Evolutionary conservation across 495 filamentous ascomycete species (phyloP), one percentile per base, ranked within the genome.

Genomic region (Podospora didyma): DNA sequence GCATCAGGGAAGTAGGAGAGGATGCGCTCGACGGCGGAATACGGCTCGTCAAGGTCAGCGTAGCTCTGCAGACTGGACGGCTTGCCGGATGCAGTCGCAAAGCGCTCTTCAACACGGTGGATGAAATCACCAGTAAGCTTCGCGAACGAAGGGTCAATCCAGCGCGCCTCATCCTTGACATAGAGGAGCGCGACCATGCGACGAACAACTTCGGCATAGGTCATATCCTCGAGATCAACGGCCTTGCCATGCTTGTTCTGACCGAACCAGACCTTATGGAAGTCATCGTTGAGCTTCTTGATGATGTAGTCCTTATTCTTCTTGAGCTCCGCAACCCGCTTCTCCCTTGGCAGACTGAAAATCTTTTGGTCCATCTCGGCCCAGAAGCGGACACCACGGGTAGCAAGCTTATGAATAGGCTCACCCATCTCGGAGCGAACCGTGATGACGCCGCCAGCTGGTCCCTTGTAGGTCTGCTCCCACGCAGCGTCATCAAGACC

Each of bases 201-300:
- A 48, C 86, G 89, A 46, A 96, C 82, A 11, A 97, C 91, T 71
- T 97, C 94, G 39, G 82, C 81, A 55, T 98, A 98, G 5, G 93
- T 97, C 94, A 98, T 97, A 63, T 98, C 94, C 70, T 97, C 92
- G 1, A 98, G 85, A 61, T 97, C 94, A 17, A 96, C 90, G 7
- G 88, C 86, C 72, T 96, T 76, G 51, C 89, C 87, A 28, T 80
- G 80, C 62, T 87, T 80, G 72, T 97, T 96, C 59, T 89, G 84
- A 48, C 93, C 94, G 69, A 98, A 98, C 94, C 94, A 98, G 2
- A 96, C 90, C 75, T 98, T 98, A 62, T 96, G 92, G 77, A 95
- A 98, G 73, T 98, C 93, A 63, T 91, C 90, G 62, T 98, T 97
- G 58, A 98, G 86, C 73, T 96, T 96, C 78, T 89, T 86, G 76